These are phyloP conservation scores for Parmales sp. DNA, from an alignment of 108 stramenopile genomes.

Conservation along the genomic window DNA sequence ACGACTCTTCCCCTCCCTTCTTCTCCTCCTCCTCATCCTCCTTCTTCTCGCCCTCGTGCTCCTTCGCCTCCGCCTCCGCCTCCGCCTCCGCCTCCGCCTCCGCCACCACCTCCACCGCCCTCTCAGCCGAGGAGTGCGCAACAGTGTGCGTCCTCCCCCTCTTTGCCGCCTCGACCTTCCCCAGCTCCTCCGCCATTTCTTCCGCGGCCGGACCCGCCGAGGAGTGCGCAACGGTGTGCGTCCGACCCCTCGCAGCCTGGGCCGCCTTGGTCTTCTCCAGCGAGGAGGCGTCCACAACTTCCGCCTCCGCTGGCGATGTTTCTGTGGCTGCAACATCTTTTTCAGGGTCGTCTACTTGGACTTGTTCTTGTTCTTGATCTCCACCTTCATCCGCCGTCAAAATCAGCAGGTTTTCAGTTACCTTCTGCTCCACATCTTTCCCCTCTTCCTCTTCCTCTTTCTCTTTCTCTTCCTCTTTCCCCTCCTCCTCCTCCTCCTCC, in stretches of 20 bases:
- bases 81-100: background rate
- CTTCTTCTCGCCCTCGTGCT: background rate
- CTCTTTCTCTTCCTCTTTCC: background rate
- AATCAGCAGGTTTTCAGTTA: background rate
- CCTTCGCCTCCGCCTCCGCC: background rate
- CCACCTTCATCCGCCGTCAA: background rate
- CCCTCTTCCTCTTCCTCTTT: background rate
- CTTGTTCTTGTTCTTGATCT: background rate
- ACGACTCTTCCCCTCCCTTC: background rate
- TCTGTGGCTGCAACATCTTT: background rate
- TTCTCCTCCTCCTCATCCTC: background rate
- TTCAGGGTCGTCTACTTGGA: background rate
- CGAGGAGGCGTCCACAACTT: background rate
- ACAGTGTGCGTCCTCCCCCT: background rate
- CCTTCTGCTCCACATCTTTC: background rate
- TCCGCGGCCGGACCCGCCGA: background rate
- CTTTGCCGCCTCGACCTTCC: background rate
- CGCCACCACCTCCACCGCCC: background rate
- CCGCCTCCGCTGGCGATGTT: background rate
- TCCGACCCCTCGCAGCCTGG: background rate
- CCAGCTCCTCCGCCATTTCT: background rate
- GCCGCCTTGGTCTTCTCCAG: slow-evolving; percentile 4
- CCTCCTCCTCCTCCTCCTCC: background rate
- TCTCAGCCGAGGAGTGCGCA: background rate
- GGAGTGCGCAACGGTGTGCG: background rate